Conservation (phyloP, 352 stramenopile species). For the Globisporangium carolinianum region DNA sequence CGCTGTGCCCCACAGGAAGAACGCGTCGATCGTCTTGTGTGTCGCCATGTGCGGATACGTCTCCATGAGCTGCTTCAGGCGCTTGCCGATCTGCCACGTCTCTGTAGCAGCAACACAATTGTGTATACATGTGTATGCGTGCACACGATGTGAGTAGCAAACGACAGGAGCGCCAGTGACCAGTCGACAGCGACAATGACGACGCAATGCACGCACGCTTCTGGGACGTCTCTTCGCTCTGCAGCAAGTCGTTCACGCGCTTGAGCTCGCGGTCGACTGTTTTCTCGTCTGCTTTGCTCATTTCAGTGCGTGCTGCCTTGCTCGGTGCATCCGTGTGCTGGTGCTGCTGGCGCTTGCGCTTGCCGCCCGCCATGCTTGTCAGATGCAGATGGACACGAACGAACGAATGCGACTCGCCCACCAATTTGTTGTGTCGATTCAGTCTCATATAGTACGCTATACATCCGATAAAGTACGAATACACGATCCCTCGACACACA, state of each 20-base stretch:
- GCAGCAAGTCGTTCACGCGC: slow-evolving; percentile 48
- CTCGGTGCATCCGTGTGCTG: not conserved
- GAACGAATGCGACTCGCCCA: not conserved
- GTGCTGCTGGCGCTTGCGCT: slow-evolving; percentile 13
- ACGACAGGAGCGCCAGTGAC: not conserved
- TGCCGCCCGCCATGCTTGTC: slow-evolving; percentile 2
- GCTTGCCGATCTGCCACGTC: slow-evolving; percentile 83
- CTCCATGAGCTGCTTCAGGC: slow-evolving; percentile 75
- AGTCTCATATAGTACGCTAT: too few relatives aligned
- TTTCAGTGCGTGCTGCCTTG: slow-evolving; percentile 6
- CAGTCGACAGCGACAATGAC: too few relatives aligned
- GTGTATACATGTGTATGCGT: slow-evolving; percentile 5
- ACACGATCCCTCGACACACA: too few relatives aligned
- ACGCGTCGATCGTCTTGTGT: slow-evolving; percentile 59
- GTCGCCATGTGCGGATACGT: slow-evolving; percentile 36
- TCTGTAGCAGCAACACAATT: slow-evolving; percentile 21
- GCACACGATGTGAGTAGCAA: not conserved
- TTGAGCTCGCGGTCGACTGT: slow-evolving; percentile 28
- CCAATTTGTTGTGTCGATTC: too few relatives aligned
- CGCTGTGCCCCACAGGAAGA: slow-evolving; percentile 77
- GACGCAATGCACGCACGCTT: slow-evolving; percentile 25
- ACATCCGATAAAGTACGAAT: too few relatives aligned
- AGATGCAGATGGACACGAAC: not conserved
- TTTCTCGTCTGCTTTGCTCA: slow-evolving; percentile 6
- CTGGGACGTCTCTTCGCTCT: slow-evolving; percentile 58